These are phyloP conservation scores for Curvularia spicifera DNA, from an alignment of 2,329 filamentous ascomycete genomes.

Conservation along the genomic window DNA sequence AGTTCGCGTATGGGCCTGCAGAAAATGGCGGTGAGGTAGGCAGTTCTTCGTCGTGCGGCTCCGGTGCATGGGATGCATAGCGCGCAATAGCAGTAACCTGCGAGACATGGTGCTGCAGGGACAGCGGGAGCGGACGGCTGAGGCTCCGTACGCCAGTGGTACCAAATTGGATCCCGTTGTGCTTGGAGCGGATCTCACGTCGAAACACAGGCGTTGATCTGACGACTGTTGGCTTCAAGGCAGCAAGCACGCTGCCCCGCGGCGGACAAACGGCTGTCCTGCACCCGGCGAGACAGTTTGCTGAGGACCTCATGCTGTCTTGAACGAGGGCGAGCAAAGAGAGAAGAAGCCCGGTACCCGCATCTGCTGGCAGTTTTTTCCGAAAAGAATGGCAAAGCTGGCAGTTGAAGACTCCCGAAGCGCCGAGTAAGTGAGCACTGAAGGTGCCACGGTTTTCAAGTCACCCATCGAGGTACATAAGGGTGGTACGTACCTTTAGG, in stretches of 20 bases:
- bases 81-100: conserved; percentile 35
- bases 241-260: conserved; percentile 28
- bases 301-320: conserved; percentile 42
- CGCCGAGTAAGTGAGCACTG: conserved; percentile 21
- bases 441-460: conserved; percentile 27
- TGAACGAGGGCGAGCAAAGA: conserved; percentile 28
- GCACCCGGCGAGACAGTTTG: conserved; percentile 36
- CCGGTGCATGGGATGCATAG: conserved; percentile 43
- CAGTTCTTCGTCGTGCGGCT: conserved; percentile 46
- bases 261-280: conserved; percentile 35
- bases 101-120: conserved; percentile 41
- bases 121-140: conserved; percentile 35
- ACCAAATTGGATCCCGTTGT: conserved; percentile 22
- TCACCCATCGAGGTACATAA: conserved; percentile 31
- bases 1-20: conserved; percentile 67
- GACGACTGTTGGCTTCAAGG: conserved; percentile 28
- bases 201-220: conserved; percentile 29
- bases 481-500: conserved; percentile 33
- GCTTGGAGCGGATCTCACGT: conserved; percentile 27
- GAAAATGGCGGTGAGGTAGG: conserved; percentile 46
- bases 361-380: conserved; percentile 39
- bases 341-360: conserved; percentile 33
- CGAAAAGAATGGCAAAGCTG: conserved; percentile 11
- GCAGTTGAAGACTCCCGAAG: conserved; percentile 14
- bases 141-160: conserved; percentile 32